These are phyloP conservation scores for Agrostemma githago DNA, from an alignment of 148 eudicot genomes.

Conservation along the genomic window DNA sequence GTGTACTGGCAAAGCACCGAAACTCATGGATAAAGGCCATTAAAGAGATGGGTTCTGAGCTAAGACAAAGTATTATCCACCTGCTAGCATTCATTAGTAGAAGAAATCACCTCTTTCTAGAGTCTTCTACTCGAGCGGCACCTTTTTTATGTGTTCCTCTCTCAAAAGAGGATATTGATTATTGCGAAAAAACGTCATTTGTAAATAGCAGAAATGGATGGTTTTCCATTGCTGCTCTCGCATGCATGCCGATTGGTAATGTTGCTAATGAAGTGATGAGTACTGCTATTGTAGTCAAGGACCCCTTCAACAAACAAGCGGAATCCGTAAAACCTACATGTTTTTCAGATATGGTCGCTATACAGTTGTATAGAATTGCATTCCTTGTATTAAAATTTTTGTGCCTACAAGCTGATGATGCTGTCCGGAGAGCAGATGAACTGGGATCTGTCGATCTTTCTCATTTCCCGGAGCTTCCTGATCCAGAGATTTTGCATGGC, in stretches of 20 bases:
- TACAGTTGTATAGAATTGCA: slow-evolving; percentile 64
- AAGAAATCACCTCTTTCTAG: slow-evolving; percentile 50
- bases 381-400: slow-evolving; percentile 69
- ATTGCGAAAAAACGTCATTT: slow-evolving; percentile 49
- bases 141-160: slow-evolving; percentile 65
- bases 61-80: slow-evolving; percentile 82
- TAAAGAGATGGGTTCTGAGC: slow-evolving; percentile 62
- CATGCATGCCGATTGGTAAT: slow-evolving; percentile 43
- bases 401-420: slow-evolving; percentile 75
- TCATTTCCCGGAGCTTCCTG: slow-evolving; percentile 90
- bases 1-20: slow-evolving; percentile 60
- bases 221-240: slow-evolving; percentile 75
- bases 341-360: slow-evolving; percentile 69
- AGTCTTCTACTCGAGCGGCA: slow-evolving; percentile 35
- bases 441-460: slow-evolving; percentile 80
- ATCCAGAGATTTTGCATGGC: slow-evolving; percentile 94
- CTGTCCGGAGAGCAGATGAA: slow-evolving; percentile 77
- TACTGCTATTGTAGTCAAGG: slow-evolving; percentile 49
- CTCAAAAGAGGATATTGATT: slow-evolving; percentile 64
- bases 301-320: slow-evolving; percentile 28
- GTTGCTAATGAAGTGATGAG: slow-evolving; percentile 38
- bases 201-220: slow-evolving; percentile 66
- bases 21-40: slow-evolving; percentile 70
- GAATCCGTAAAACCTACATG: slow-evolving; percentile 37
- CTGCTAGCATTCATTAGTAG: slow-evolving; percentile 83